Conservation (phyloP, 2,329 filamentous ascomycete genomes). For the Fusarium phyllophilum region DNA sequence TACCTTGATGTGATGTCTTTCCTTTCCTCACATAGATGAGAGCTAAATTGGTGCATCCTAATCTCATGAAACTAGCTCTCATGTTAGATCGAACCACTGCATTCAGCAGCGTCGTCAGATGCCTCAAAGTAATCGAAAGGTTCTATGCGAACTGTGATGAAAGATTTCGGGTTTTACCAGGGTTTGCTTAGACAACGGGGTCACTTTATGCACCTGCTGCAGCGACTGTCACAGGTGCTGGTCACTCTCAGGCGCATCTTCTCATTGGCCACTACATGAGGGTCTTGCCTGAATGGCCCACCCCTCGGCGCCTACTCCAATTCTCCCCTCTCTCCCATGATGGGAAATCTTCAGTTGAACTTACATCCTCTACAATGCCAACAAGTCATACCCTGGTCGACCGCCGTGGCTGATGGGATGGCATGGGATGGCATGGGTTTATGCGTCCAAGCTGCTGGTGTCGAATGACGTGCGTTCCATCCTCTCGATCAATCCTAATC, state of each 20-base stretch:
- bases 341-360: slow-evolving; percentile 4
- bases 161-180: slow-evolving; percentile 14
- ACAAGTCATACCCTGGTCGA: slow-evolving; percentile 10
- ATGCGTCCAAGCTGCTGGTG: slow-evolving; percentile 34
- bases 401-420: slow-evolving; percentile 21
- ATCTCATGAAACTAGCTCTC: slow-evolving; percentile 25
- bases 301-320: slow-evolving; percentile 30
- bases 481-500: slow-evolving; percentile 23
- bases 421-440: background rate
- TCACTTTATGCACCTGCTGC: slow-evolving; percentile 36
- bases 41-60: background rate
- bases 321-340: background rate
- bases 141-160: slow-evolving; percentile 32
- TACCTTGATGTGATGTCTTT: slow-evolving; percentile 18
- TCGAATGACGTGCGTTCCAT: slow-evolving; percentile 40
- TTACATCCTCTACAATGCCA: background rate
- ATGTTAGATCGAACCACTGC: slow-evolving; percentile 38
- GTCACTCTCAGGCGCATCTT: slow-evolving; percentile 4
- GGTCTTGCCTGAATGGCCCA: slow-evolving; percentile 16
- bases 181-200: slow-evolving; percentile 25
- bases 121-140: slow-evolving; percentile 41
- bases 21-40: background rate
- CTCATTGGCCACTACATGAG: slow-evolving; percentile 21
- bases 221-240: slow-evolving; percentile 39
- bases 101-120: slow-evolving; percentile 42